Conservation (phyloP, 495 filamentous ascomycete genomes). For the Annulohypoxylon bovei region DNA sequence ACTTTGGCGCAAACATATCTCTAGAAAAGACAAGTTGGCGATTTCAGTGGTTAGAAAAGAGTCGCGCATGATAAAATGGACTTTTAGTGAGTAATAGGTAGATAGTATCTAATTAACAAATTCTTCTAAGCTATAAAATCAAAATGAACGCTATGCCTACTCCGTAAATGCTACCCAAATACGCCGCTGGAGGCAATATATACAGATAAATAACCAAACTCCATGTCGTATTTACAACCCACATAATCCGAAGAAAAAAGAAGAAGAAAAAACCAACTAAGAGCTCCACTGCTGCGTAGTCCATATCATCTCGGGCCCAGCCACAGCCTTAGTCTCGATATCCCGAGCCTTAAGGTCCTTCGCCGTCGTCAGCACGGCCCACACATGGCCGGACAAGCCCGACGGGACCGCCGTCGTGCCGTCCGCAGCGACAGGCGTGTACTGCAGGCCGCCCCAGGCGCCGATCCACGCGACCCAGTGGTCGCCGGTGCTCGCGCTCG, state of each 20-base stretch:
- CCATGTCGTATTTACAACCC: neutral
- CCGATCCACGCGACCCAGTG: constrained; percentile 53
- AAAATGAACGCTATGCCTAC: neutral
- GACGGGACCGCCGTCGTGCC: constrained; percentile 41
- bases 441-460: constrained; percentile 50
- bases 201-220: neutral
- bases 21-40: neutral
- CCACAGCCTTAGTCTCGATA: constrained; percentile 41
- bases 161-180: neutral
- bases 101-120: neutral
- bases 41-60: neutral
- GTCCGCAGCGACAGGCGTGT: constrained; percentile 37
- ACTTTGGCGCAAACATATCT: neutral
- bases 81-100: neutral
- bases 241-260: neutral
- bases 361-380: constrained; percentile 47
- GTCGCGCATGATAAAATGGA: neutral
- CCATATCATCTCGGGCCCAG: constrained; percentile 55
- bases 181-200: neutral
- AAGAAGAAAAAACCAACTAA: neutral
- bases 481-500: constrained; percentile 9
- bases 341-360: constrained; percentile 36
- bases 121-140: neutral
- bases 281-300: constrained; percentile 42
- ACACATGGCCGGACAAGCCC: constrained; percentile 51